These are phyloP conservation scores for Arthonia radiata DNA, from an alignment of 495 filamentous ascomycete species.

Conservation along the genomic window DNA sequence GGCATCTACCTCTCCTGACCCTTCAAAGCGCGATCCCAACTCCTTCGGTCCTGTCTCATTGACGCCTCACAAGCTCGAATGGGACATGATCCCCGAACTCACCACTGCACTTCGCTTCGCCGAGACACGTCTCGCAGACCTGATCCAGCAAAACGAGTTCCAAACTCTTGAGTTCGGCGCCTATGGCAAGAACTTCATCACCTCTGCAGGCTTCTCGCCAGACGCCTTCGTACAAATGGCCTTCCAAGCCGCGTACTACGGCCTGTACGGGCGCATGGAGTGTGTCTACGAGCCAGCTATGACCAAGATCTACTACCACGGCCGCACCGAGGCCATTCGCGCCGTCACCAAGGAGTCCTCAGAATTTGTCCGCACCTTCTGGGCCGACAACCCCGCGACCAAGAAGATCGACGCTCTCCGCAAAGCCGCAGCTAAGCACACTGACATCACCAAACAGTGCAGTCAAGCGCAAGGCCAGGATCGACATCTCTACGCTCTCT, in stretches of 20 bases:
- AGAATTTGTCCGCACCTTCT: slow-evolving; percentile 82
- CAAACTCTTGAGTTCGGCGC: slow-evolving; percentile 67
- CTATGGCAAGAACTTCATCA: slow-evolving; percentile 96
- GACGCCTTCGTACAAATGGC: slow-evolving; percentile 99
- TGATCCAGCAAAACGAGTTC: slow-evolving; percentile 94
- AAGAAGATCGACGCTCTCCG: slow-evolving; percentile 65
- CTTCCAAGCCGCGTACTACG: slow-evolving; percentile 96
- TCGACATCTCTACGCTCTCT: slow-evolving; percentile 79
- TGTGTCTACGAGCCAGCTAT: slow-evolving; percentile 95
- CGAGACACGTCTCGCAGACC: slow-evolving; percentile 77
- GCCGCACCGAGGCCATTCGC: slow-evolving; percentile 81
- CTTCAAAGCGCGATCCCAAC: slow-evolving; percentile 73
- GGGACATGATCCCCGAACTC: slow-evolving; percentile 89
- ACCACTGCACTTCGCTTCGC: slow-evolving; percentile 82
- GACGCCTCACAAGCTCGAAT: slow-evolving; percentile 87
- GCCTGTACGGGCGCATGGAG: slow-evolving; percentile 80
- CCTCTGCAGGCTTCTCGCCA: slow-evolving; percentile 83
- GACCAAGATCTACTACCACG: slow-evolving; percentile 85
- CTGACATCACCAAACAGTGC: slow-evolving; percentile 58
- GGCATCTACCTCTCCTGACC: slow-evolving; percentile 77
- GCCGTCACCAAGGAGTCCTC: slow-evolving; percentile 58
- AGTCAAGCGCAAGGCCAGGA: slow-evolving; percentile 85
- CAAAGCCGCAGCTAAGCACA: slow-evolving; percentile 62
- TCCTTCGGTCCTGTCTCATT: slow-evolving; percentile 90
- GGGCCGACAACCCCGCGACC: slow-evolving; percentile 64